Percentiles rank a stretch among this genome's conserved stretches.
phyloP scores from a whole-genome alignment of 2,329 filamentous ascomycete genomes.

The Fusarium musae region DNA sequence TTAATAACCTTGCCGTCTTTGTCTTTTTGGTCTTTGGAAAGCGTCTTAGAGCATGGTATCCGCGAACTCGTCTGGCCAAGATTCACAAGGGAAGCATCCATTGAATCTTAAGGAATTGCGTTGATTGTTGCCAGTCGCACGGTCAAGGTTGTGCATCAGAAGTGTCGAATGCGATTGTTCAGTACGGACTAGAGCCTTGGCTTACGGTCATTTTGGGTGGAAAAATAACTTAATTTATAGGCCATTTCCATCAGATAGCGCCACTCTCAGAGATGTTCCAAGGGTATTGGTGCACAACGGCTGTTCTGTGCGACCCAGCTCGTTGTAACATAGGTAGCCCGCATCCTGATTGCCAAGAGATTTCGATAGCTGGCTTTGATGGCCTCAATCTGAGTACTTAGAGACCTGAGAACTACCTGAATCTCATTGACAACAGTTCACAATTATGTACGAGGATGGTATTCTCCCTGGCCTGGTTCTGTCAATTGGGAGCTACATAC shows the following conservation, averaged over 20 bases:
- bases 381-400: background rate
- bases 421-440: background rate
- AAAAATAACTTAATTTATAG: background rate
- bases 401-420: background rate
- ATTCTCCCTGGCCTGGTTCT: background rate
- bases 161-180: background rate
- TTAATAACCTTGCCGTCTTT: background rate
- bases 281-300: background rate
- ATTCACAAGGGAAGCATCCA: background rate
- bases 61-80: background rate
- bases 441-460: background rate
- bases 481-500: background rate
- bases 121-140: too few species aligned
- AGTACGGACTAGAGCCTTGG: background rate
- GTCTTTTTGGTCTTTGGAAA: background rate
- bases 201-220: background rate
- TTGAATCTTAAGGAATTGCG: background rate
- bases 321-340: background rate
- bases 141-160: background rate
- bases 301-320: background rate
- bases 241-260: background rate
- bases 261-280: background rate
- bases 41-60: background rate
- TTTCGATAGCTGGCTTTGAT: background rate
- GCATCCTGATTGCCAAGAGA: background rate